Conservation (phyloP, 768 basidiomycete species). For the Lactarius evosmus region DNA sequence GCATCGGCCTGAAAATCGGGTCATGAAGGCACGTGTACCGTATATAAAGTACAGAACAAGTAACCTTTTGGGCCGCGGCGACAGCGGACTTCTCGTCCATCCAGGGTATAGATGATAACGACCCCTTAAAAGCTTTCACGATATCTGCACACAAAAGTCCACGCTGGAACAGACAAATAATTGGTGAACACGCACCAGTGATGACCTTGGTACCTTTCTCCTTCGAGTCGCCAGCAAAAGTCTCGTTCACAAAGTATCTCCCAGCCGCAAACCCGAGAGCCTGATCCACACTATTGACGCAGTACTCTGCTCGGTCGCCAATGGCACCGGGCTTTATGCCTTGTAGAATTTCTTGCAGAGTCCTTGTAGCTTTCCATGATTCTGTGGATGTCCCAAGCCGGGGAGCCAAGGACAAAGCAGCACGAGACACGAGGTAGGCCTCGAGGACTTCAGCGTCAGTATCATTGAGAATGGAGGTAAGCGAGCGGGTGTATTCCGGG, state of each 20-base stretch:
- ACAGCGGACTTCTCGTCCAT: slow-evolving; percentile 82
- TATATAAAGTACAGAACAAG: slow-evolving; percentile 12
- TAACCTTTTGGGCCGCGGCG: slow-evolving; percentile 82
- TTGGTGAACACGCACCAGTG: slow-evolving; percentile 46
- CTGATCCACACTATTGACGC: slow-evolving; percentile 66
- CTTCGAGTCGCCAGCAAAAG: slow-evolving; percentile 75
- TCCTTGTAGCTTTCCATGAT: slow-evolving; percentile 71
- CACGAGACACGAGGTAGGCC: slow-evolving; percentile 81
- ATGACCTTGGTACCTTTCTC: slow-evolving; percentile 83
- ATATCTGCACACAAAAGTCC: slow-evolving; percentile 49
- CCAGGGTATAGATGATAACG: slow-evolving; percentile 76
- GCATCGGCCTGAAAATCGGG: slow-evolving; percentile 56
- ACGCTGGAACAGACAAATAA: neutral
- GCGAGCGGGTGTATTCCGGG: slow-evolving; percentile 66
- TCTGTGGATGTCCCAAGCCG: slow-evolving; percentile 73
- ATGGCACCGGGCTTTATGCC: slow-evolving; percentile 87
- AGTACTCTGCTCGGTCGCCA: slow-evolving; percentile 81
- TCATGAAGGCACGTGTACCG: slow-evolving; percentile 17
- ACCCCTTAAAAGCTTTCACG: slow-evolving; percentile 76
- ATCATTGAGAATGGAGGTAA: slow-evolving; percentile 64
- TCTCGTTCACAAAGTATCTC: slow-evolving; percentile 82
- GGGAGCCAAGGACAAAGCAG: slow-evolving; percentile 63
- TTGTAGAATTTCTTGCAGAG: slow-evolving; percentile 65
- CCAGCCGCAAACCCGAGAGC: slow-evolving; percentile 88
- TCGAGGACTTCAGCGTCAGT: slow-evolving; percentile 73